Percentiles rank a stretch among this genome's conserved stretches.
These are phyloP conservation scores for Penicillium sp. DNA, from an alignment of 2,329 filamentous ascomycete species.

Conservation along the genomic window DNA sequence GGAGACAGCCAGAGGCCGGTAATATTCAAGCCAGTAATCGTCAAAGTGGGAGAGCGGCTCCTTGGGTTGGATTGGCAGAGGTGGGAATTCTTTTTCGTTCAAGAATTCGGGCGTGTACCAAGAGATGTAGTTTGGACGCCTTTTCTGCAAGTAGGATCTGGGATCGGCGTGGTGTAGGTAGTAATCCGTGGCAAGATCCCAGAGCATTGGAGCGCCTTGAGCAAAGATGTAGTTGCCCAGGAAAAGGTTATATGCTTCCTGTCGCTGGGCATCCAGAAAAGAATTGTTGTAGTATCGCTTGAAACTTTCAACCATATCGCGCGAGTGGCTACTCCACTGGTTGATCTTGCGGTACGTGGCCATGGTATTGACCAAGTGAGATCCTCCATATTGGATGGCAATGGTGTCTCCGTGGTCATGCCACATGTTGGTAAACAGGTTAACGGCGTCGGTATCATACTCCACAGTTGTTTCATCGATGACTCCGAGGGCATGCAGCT, in stretches of 20 bases:
- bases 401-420: constrained; percentile 98
- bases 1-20: constrained; percentile 82
- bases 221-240: constrained; percentile 91
- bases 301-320: constrained; percentile 99
- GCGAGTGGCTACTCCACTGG: constrained; percentile 95
- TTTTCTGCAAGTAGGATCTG: constrained; percentile 66
- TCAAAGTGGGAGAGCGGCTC: constrained; percentile 63
- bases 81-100: constrained; percentile 62
- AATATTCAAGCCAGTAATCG: constrained; percentile 98
- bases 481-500: constrained; percentile 88
- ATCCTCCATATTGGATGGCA: constrained; percentile 95
- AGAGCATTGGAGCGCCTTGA: constrained; percentile 89
- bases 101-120: constrained; percentile 83
- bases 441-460: constrained; percentile 94
- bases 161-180: constrained; percentile 92
- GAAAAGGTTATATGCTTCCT: constrained; percentile 97
- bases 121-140: constrained; percentile 73
- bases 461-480: constrained; percentile 76
- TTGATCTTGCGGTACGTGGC: constrained; percentile 99
- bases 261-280: constrained; percentile 93
- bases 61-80: constrained; percentile 36
- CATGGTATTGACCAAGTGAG: constrained; percentile 98
- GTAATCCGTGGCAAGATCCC: constrained; percentile 94
- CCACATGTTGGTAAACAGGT: constrained; percentile 97
- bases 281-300: constrained; percentile 99